These are phyloP conservation scores for Aschersonia sp. DNA, from an alignment of 2,329 filamentous ascomycete genomes.

Conservation along the genomic window DNA sequence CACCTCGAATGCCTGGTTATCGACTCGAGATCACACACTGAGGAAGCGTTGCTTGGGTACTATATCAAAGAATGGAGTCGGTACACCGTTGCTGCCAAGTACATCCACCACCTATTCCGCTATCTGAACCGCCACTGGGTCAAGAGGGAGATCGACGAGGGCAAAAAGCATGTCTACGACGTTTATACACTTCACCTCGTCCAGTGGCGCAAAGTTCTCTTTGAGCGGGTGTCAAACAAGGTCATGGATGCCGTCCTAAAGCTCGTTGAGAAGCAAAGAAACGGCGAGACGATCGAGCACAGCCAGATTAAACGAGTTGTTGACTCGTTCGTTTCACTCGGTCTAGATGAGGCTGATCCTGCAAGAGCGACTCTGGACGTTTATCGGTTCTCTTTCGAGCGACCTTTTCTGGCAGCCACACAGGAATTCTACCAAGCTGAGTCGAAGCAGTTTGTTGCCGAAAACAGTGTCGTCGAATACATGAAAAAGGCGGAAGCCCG, in stretches of 20 bases:
- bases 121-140: conserved; percentile 99
- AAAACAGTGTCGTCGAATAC: conserved; percentile 96
- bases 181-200: conserved; percentile 95
- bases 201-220: conserved; percentile 87
- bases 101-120: conserved; percentile 90
- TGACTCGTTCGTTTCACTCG: conserved; percentile 89
- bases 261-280: conserved; percentile 91
- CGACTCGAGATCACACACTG: conserved; percentile 64
- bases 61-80: conserved; percentile 96
- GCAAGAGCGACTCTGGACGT: conserved; percentile 92
- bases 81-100: conserved; percentile 91
- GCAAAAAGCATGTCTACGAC: conserved; percentile 95
- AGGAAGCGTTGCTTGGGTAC: conserved; percentile 79
- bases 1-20: conserved; percentile 62
- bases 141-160: conserved; percentile 95
- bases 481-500: conserved; percentile 98
- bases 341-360: conserved; percentile 82
- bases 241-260: conserved; percentile 94
- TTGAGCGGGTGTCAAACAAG: conserved; percentile 65
- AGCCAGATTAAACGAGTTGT: conserved; percentile 94
- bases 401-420: conserved; percentile 78
- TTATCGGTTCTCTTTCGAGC: conserved; percentile 85
- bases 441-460: conserved; percentile 84
- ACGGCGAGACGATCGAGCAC: conserved; percentile 95
- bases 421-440: conserved; percentile 78